phyloP scores from a whole-genome alignment of 108 stramenopile species.

The Pseudonitzschia multiseries region DNA sequence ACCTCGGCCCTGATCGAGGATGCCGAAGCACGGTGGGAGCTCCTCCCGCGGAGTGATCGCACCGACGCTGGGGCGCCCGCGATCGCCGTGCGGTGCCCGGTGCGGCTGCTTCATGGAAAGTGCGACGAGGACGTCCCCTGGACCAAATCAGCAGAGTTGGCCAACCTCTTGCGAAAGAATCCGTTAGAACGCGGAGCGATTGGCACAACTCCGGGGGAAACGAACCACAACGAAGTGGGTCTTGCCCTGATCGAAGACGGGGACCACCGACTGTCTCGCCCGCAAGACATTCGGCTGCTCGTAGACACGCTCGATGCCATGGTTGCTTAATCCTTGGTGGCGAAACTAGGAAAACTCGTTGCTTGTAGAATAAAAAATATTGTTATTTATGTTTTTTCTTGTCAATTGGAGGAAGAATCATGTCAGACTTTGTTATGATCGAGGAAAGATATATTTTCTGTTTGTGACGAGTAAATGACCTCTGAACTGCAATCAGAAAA shows the following conservation, averaged over 20 bases:
- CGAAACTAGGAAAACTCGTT: too few species aligned
- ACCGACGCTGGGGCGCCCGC: background rate
- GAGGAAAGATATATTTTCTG: too few species aligned
- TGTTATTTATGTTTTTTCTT: too few species aligned
- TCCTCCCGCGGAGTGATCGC: background rate
- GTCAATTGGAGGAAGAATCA: too few species aligned
- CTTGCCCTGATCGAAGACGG: constrained; percentile 32
- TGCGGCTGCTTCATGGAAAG: constrained; percentile 41
- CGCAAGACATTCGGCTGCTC: constrained; percentile 26
- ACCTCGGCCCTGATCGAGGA: constrained; percentile 29
- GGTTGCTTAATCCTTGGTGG: background rate
- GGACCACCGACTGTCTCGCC: constrained; percentile 39
- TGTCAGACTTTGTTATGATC: too few species aligned
- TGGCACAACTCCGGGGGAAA: background rate
- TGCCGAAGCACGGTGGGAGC: constrained; percentile 19
- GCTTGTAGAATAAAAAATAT: too few species aligned
- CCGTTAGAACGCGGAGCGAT: background rate
- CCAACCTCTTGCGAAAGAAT: constrained; percentile 1
- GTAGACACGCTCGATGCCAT: constrained; percentile 4
- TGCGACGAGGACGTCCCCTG: constrained; percentile 36
- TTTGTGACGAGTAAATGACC: too few species aligned
- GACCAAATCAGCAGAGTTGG: constrained; percentile 15
- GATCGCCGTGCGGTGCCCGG: constrained; percentile 24
- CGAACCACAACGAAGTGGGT: background rate
- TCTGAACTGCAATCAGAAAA: too few species aligned